phyloP scores from a whole-genome alignment of 805 yeast genomes.

The Ogataea chonburiensis region DNA sequence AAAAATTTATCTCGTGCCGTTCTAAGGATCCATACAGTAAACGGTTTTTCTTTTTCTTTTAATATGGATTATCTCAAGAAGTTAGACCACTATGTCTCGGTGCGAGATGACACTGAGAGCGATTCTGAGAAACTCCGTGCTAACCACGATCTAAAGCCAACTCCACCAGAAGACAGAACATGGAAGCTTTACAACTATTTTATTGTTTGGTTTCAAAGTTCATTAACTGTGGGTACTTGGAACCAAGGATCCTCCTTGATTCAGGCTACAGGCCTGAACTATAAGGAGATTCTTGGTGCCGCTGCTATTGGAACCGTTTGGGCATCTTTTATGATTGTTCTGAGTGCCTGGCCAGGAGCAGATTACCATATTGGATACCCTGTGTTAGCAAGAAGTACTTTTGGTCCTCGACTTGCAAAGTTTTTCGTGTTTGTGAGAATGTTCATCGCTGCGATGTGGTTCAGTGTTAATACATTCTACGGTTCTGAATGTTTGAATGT shows the following conservation, averaged over 20 bases:
- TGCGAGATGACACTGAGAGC: conserved; percentile 23
- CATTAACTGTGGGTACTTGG: conserved; percentile 32
- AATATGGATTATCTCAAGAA: conserved; percentile 18
- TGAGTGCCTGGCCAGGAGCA: conserved; percentile 22
- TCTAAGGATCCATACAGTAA: neutral
- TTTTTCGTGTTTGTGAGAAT: conserved; percentile 38
- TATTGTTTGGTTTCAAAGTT: conserved; percentile 28
- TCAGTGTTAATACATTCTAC: conserved; percentile 39
- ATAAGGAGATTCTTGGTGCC: conserved; percentile 22
- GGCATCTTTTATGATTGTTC: conserved; percentile 18
- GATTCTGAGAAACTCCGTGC: conserved; percentile 28
- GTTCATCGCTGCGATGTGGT: conserved; percentile 39
- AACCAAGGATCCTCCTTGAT: conserved; percentile 31
- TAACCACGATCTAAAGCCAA: conserved; percentile 40
- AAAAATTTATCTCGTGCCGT: neutral
- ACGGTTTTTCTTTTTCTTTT: neutral
- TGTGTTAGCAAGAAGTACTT: conserved; percentile 36
- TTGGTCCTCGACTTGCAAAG: conserved; percentile 37
- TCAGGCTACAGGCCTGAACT: conserved; percentile 24
- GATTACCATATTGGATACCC: conserved; percentile 40
- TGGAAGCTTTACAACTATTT: conserved; percentile 33
- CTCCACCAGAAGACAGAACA: conserved; percentile 35
- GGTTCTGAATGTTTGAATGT: conserved; percentile 38
- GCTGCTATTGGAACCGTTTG: conserved; percentile 14
- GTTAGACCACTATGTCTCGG: conserved; percentile 20